Evolutionary conservation across 371 early-diverging fungal genomes (phyloP), one percentile per base, ranked within the genome.

Genomic region (Parasitella parasitica): DNA sequence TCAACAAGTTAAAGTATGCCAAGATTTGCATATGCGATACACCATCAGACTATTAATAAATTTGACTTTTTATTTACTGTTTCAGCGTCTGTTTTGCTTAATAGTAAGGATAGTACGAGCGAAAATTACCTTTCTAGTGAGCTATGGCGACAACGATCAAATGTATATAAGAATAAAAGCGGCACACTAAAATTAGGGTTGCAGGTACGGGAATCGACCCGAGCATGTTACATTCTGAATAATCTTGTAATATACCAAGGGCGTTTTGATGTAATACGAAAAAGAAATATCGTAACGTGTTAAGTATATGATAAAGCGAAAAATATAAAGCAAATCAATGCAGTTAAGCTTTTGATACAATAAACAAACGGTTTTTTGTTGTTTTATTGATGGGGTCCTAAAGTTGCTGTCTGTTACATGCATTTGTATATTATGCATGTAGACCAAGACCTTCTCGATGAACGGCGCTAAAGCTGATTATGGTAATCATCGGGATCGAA

Each of bases 401-500:
- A n/a, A n/a, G 41, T n/a, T 20, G 41, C 9, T 20, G 5, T 13
- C 7, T 46, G 46, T 20, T 46, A 24, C 24, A 32, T 32, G 11
- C 24, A 6, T 22, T 22, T 22, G 24, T 0, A 24, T n/a, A n/a
- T n/a, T n/a, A n/a, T 46, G 24, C 50, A 50, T 30, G 50, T 50
- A n/a, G 50, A 50, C n/a, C 30, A 46, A 24, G 12, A 22, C 22
- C 24, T 20, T 46, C 11, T 24, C 3, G 46, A 46, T 24, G 20
- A 46, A 30, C 50, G 50, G 50, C 28, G 27, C 50, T 50, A 50
- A 15, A 50, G 27, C 50, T 50, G 4, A 26, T 50, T 50, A 50
- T 50, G 50, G 50, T 50, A 50, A 50, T 50, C 30, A 30, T 28
- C 50, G 50, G 50, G 50, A 63, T 50, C 63, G 50, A 63, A 56